phyloP scores from a whole-genome alignment of 2,329 filamentous ascomycete species.

The Trichoderma harzianum region DNA sequence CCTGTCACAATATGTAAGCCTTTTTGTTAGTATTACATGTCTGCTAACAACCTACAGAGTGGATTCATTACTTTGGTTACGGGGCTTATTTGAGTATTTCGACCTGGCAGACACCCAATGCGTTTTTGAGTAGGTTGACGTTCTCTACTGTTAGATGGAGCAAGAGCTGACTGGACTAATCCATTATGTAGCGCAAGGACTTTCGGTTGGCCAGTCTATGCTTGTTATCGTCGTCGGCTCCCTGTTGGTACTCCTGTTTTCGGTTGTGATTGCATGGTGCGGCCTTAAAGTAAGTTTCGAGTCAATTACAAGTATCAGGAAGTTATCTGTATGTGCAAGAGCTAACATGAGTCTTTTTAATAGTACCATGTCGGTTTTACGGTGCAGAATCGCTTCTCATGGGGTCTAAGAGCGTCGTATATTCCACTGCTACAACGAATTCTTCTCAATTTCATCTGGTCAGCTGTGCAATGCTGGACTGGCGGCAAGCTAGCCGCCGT shows the following conservation, averaged over 20 bases:
- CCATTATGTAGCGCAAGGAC: not conserved
- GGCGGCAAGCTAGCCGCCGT: not conserved
- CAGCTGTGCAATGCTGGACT: not conserved
- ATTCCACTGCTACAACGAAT: not conserved
- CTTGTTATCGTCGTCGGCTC: not conserved
- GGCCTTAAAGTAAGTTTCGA: not conserved
- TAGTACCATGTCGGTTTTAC: not conserved
- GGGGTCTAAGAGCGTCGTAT: not conserved
- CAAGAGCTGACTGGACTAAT: not conserved
- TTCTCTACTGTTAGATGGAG: not conserved
- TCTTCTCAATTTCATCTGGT: not conserved
- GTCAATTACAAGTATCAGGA: not conserved
- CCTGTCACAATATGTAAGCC: rapidly evolving
- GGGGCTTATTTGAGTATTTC: not conserved
- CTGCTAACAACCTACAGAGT: not conserved
- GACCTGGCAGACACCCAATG: not conserved
- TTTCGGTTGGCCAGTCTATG: not conserved
- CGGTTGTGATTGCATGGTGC: not conserved
- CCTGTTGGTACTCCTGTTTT: not conserved
- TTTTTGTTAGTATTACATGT: not conserved
- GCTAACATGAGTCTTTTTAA: not conserved
- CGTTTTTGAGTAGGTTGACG: not conserved
- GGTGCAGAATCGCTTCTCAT: not conserved
- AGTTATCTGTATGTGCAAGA: not conserved
- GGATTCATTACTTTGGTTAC: not conserved